Percentiles rank a stretch among this genome's conserved stretches.
These are phyloP conservation scores for Syzygium grande DNA, from an alignment of 345 rosid species.

Conservation along the genomic window DNA sequence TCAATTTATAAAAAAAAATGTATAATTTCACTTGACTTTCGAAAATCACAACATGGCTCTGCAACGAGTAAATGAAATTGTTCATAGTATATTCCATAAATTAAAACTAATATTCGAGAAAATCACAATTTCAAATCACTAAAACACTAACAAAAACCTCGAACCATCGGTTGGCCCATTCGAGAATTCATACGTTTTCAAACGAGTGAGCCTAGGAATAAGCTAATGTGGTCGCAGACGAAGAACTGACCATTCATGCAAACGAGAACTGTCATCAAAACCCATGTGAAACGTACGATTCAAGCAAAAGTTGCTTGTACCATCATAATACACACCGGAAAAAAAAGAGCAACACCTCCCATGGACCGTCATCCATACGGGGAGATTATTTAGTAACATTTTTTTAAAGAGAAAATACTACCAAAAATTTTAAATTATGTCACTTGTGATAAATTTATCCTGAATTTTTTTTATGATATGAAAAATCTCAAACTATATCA, in stretches of 20 bases:
- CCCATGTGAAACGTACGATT: neutral
- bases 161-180: neutral
- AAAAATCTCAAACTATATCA: too few relatives aligned
- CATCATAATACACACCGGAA: neutral
- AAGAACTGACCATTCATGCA: neutral
- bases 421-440: too few relatives aligned
- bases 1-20: neutral
- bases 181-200: neutral
- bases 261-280: neutral
- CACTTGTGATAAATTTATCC: too few relatives aligned
- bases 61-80: too few relatives aligned
- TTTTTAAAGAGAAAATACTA: neutral
- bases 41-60: too few relatives aligned
- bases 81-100: neutral
- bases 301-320: neutral
- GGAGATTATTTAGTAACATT: neutral
- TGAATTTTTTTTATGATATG: too few relatives aligned
- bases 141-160: neutral
- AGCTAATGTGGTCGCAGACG: neutral
- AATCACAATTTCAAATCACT: neutral
- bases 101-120: neutral
- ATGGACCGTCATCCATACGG: neutral
- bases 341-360: neutral
- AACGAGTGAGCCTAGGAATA: neutral
- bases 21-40: too few relatives aligned